These are phyloP conservation scores for Penicillium cinerascens DNA, from an alignment of 495 filamentous ascomycete species.

Conservation along the genomic window DNA sequence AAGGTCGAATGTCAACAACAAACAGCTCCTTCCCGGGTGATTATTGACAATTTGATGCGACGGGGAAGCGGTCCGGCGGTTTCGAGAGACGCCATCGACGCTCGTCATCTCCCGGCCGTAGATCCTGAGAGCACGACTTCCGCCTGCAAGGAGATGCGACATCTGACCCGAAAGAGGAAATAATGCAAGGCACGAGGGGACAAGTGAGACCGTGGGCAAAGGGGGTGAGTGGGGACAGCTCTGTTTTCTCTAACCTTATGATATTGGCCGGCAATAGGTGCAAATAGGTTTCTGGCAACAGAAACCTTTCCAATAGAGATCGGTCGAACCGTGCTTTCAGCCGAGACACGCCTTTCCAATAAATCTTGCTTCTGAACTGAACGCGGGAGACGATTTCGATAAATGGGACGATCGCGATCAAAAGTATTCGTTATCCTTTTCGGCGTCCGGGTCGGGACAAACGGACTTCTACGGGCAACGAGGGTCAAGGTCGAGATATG, in stretches of 20 bases:
- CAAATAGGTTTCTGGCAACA: neutral
- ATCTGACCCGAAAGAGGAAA: conserved; percentile 26
- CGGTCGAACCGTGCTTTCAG: conserved; percentile 22
- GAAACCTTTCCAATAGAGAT: conserved; percentile 4
- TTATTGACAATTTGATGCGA: conserved; percentile 11
- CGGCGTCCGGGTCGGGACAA: neutral
- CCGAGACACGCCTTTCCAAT: conserved; percentile 30
- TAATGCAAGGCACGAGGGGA: conserved; percentile 44
- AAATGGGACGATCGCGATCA: neutral
- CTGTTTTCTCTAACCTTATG: conserved; percentile 9
- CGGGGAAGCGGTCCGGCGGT: conserved; percentile 20
- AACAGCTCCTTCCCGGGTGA: conserved; percentile 21
- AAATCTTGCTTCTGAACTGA: neutral
- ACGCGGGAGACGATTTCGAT: neutral
- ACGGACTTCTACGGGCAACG: neutral
- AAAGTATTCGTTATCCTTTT: neutral
- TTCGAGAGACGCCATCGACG: conserved; percentile 9
- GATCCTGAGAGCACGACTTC: conserved; percentile 28
- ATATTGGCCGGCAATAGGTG: neutral
- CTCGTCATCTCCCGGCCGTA: conserved; percentile 31
- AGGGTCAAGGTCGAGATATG: neutral
- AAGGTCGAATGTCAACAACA: conserved; percentile 38
- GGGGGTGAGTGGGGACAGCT: conserved; percentile 12
- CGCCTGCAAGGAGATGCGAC: conserved; percentile 39
- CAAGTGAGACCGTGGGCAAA: conserved; percentile 32